Base-by-base conservation (phyloP, 1,139 yeast genomes). In the Hanseniaspora sp. region DNA sequence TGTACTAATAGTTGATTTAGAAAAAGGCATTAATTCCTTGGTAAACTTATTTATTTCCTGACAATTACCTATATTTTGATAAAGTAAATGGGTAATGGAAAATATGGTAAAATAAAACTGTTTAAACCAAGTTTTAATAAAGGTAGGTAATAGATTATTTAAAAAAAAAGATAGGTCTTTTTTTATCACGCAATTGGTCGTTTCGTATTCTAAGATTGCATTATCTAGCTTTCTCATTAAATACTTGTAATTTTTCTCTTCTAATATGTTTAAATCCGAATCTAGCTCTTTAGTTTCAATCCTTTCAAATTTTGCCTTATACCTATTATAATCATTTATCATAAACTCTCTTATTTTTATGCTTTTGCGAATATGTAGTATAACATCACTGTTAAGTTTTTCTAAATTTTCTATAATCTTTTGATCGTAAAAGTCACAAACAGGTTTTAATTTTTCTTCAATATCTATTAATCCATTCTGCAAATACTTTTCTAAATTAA, bases 241-340 rank as follows among this genome's bases (percentile, higher is more conserved):
- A 23, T 40, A 41, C 34, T 34, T 48, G 40, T 48, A 48, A 35
- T 40, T 40, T 41, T 29, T 40, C 15, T 48, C 46, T 9, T 48
- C 46, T 13, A 48, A 28, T 9, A 48, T 9, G 29, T 41, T 48
- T 11, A 48, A 40, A 33, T 41, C 46, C 6, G 34, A 5, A 5
- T 33, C 17, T 5, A 48, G 43, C 40, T 48, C 52, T 48, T 48
- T 48, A n/a, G 23, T 7, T 34, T 48, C 52, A 35, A 48, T 5
- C 11, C n/a, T 29, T 9, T 48, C 40, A 35, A 48, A 48, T 37
- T 48, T 48, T 12, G 34, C 34, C 28, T 41, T 48, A 18, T 48
- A 48, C 8, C 52, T 15, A 15, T 48, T 48, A 15, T 41, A 48
- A 5, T 48, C 40, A 31, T 29, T 33, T 4, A 48, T 33, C 12